phyloP scores from a whole-genome alignment of 345 rosid species.

The Geranium brycei region DNA sequence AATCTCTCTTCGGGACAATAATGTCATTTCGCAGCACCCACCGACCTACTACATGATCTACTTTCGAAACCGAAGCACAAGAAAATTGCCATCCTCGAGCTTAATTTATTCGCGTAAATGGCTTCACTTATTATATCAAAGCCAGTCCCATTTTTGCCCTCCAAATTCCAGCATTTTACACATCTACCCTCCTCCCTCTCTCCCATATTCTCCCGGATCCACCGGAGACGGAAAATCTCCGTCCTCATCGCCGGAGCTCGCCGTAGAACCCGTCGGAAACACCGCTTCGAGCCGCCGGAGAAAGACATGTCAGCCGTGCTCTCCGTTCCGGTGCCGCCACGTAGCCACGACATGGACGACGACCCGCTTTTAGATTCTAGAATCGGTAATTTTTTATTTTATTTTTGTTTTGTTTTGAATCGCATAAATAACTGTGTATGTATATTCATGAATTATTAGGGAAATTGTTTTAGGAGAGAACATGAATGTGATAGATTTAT shows the following conservation, averaged over 20 bases:
- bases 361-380: constrained; percentile 29
- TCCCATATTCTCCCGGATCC: constrained; percentile 6
- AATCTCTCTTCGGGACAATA: not conserved
- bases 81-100: not conserved
- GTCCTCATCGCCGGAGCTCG: constrained; percentile 14
- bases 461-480: too few species aligned
- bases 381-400: constrained; percentile 29
- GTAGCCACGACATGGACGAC: constrained; percentile 30
- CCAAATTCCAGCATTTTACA: not conserved
- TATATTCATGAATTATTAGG: not conserved
- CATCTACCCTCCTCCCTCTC: constrained; percentile 8
- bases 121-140: constrained; percentile 12
- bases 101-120: constrained; percentile 14
- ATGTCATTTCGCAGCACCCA: not conserved
- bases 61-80: not conserved
- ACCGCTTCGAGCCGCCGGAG: constrained; percentile 10
- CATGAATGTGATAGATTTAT: too few species aligned
- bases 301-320: constrained; percentile 22
- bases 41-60: too few species aligned
- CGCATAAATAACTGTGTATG: not conserved
- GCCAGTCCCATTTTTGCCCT: constrained; percentile 20
- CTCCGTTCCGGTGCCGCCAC: constrained; percentile 3
- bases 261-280: constrained; percentile 14
- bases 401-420: not conserved
- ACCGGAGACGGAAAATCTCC: constrained; percentile 3